Evolutionary conservation across 129 eudicot species (phyloP).

Genomic region (Glebionis coronaria): DNA sequence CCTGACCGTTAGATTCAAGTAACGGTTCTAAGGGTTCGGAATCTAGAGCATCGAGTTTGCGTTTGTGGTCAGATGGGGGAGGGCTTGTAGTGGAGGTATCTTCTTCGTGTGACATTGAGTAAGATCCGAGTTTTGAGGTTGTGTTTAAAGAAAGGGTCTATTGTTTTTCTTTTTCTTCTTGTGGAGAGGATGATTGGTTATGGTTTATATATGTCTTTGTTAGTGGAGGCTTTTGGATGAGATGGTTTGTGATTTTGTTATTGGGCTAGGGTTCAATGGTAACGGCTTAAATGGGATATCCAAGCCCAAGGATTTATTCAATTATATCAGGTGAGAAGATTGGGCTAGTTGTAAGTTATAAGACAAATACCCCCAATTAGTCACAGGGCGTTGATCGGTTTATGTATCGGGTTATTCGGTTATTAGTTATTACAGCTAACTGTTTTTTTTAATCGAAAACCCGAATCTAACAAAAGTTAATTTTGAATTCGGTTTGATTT

Average conservation of each 20-base stretch:
- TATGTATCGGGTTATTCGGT: too few species aligned
- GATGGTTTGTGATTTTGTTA: slow-evolving; percentile 10
- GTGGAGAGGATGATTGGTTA: too few species aligned
- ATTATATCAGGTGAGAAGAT: too few species aligned
- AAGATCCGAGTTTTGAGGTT: slow-evolving; percentile 37
- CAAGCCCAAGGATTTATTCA: too few species aligned
- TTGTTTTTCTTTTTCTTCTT: neutral
- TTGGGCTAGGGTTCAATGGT: slow-evolving; percentile 1
- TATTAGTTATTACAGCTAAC: too few species aligned
- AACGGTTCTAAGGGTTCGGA: slow-evolving; percentile 35
- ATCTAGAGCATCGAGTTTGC: slow-evolving; percentile 75
- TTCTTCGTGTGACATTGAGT: slow-evolving; percentile 55
- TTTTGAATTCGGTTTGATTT: too few species aligned
- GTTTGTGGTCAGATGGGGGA: slow-evolving; percentile 56
- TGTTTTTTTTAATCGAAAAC: too few species aligned
- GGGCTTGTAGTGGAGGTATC: slow-evolving; percentile 40
- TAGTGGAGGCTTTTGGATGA: neutral
- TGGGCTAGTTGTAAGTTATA: too few species aligned
- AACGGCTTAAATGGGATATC: too few species aligned
- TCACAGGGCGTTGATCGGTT: too few species aligned
- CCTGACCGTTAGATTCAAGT: slow-evolving; percentile 37
- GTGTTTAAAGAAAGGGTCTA: slow-evolving; percentile 11
- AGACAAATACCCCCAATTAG: too few species aligned
- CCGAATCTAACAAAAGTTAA: too few species aligned
- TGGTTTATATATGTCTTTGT: slow-evolving; percentile 5